Evolutionary conservation across 2,329 filamentous ascomycete genomes (phyloP).

Genomic region (Colletotrichum karsti): DNA sequence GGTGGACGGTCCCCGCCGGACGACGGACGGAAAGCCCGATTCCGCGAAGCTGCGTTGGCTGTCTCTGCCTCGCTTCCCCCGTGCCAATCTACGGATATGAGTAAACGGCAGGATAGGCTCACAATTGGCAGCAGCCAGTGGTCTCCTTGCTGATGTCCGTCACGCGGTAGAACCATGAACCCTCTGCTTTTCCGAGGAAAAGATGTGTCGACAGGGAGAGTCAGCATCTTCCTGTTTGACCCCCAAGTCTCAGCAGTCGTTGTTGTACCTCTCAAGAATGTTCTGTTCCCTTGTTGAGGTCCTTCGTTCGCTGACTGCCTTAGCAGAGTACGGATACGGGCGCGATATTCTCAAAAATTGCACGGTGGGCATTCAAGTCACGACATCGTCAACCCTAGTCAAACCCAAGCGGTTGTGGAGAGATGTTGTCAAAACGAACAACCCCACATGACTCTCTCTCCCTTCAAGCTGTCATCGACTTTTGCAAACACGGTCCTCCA

Average conservation of each 20-base stretch:
- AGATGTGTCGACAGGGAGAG: background rate
- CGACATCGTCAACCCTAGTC: too few species aligned
- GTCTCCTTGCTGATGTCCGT: background rate
- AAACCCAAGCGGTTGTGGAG: too few species aligned
- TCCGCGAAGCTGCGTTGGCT: background rate
- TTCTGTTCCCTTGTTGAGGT: background rate
- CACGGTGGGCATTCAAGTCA: too few species aligned
- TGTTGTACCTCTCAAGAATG: background rate
- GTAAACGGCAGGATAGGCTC: too few species aligned
- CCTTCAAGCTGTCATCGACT: too few species aligned
- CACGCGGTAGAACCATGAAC: background rate
- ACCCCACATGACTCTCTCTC: too few species aligned
- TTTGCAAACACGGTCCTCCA: background rate
- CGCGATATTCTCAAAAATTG: background rate
- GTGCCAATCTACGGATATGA: background rate
- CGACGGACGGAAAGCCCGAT: too few species aligned
- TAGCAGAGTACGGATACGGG: background rate
- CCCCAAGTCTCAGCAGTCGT: background rate
- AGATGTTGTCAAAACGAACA: too few species aligned
- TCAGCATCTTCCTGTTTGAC: background rate
- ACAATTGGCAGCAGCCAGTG: background rate
- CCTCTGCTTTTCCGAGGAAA: background rate
- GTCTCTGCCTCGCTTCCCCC: background rate
- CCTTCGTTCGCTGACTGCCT: background rate
- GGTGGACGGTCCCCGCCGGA: too few species aligned